phyloP scores from a whole-genome alignment of 331 rosid species.

The Pyrus hybrid region DNA sequence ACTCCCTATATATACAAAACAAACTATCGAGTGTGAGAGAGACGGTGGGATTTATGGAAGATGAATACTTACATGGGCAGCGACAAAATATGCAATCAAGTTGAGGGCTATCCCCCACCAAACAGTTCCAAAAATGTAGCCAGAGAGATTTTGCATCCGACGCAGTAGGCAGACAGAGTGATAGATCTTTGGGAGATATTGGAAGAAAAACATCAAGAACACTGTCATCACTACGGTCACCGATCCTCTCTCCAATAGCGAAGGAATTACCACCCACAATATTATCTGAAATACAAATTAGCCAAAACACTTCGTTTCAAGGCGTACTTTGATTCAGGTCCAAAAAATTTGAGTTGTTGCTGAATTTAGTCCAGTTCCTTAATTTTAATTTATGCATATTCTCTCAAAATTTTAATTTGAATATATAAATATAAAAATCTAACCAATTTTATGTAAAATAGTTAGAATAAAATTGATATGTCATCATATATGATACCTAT shows the following conservation, averaged over 20 bases:
- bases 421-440: too few relatives aligned
- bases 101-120: constrained; percentile 99
- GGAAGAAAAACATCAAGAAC: constrained; percentile 64
- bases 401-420: too few relatives aligned
- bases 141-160: constrained; percentile 73
- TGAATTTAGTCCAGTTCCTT: too few relatives aligned
- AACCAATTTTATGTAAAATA: too few relatives aligned
- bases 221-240: constrained; percentile 66
- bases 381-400: too few relatives aligned
- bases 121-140: constrained; percentile 79
- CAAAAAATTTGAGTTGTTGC: too few relatives aligned
- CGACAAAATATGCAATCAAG: constrained; percentile 87
- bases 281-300: constrained; percentile 42
- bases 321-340: too few relatives aligned
- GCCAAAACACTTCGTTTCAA: too few relatives aligned
- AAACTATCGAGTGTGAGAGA: background rate
- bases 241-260: constrained; percentile 52
- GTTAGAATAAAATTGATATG: too few relatives aligned
- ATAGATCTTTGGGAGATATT: constrained; percentile 81
- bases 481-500: too few relatives aligned
- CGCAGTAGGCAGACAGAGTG: constrained; percentile 75
- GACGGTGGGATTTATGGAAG: background rate
- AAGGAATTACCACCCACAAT: constrained; percentile 69
- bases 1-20: background rate
- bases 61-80: constrained; percentile 72